Evolutionary conservation across 2,329 filamentous ascomycete genomes (phyloP).

Genomic region (Beauveria sp.): DNA sequence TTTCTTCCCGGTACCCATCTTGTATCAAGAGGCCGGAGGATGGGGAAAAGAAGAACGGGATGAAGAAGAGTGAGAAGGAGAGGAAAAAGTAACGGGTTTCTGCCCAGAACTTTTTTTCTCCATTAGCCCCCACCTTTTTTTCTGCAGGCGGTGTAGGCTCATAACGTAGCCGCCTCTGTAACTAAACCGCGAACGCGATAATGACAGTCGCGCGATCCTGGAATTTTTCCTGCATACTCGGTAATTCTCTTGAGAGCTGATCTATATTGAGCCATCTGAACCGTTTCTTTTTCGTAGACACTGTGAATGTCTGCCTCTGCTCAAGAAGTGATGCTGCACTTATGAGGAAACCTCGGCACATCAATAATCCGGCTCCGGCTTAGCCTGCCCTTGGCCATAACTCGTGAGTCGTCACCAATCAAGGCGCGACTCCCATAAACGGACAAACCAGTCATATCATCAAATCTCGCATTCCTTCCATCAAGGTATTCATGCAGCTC

Average conservation of each 20-base stretch:
- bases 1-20: constrained; percentile 89
- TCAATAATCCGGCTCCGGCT: constrained; percentile 4
- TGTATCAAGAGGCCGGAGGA: constrained; percentile 14
- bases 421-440: neutral
- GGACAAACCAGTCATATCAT: neutral
- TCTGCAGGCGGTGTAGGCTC: constrained; percentile 7
- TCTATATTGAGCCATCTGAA: too few relatives aligned
- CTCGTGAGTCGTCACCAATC: neutral
- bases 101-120: constrained; percentile 7
- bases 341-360: neutral
- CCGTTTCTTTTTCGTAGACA: too few relatives aligned
- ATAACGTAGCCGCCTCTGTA: too few relatives aligned
- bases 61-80: constrained; percentile 4
- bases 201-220: too few relatives aligned
- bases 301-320: neutral
- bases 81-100: neutral
- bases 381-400: neutral
- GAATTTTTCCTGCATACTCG: too few relatives aligned
- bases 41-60: neutral
- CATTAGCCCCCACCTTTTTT: constrained; percentile 7
- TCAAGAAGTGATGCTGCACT: neutral
- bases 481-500: constrained; percentile 8
- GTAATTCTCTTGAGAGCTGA: too few relatives aligned
- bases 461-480: neutral
- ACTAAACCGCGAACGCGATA: too few relatives aligned